A percentile compares a stretch with the other conserved stretches of the same genome.
These are phyloP conservation scores for Viola pubescens DNA, from an alignment of 441 rosid genomes.

Conservation along the genomic window DNA sequence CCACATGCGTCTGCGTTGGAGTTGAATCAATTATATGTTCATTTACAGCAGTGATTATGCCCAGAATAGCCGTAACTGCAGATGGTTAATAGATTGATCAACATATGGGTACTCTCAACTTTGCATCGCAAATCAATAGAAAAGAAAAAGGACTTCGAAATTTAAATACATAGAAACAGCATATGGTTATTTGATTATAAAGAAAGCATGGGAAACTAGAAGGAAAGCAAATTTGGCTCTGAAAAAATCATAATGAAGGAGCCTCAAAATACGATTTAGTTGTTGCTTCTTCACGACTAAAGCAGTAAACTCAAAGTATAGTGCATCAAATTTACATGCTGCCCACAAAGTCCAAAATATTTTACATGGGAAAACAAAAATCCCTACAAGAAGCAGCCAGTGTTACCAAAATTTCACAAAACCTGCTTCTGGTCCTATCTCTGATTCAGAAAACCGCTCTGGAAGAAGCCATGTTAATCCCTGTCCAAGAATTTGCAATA, in stretches of 20 bases:
- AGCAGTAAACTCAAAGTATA: neutral
- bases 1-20: slow-evolving; percentile 35
- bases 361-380: slow-evolving; percentile 7
- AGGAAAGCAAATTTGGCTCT: no score
- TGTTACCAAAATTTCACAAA: slow-evolving; percentile 90
- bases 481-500: slow-evolving; percentile 32
- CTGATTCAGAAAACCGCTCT: slow-evolving; percentile 82
- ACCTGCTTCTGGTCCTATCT: slow-evolving; percentile 99
- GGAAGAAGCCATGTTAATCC: slow-evolving; percentile 98
- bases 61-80: slow-evolving; percentile 82
- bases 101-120: slow-evolving; percentile 11
- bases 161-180: no score
- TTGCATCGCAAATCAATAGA: neutral
- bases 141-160: neutral
- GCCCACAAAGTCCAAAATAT: neutral
- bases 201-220: no score
- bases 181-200: no score
- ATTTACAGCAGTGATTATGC: slow-evolving; percentile 72
- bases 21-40: slow-evolving; percentile 75
- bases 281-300: no score
- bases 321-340: neutral
- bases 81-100: slow-evolving; percentile 25
- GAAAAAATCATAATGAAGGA: no score
- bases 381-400: slow-evolving; percentile 38
- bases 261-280: no score